Evolutionary conservation across 768 basidiomycete species (phyloP).

Genomic region (Ramaria rubella): DNA sequence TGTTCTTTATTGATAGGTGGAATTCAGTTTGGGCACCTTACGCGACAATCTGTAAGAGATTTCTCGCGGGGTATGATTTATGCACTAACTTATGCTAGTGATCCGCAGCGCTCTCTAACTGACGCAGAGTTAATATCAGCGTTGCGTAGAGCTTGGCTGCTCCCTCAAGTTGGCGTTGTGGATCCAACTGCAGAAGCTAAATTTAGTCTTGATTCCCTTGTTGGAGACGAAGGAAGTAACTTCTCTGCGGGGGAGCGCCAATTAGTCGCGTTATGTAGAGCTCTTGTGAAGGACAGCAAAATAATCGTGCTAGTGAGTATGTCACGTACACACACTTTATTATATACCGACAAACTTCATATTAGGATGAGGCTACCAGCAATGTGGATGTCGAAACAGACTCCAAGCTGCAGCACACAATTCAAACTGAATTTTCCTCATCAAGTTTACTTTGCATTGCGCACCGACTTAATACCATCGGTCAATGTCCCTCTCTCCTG

Average conservation of each 20-base stretch:
- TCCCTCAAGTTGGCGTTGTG: conserved; percentile 41
- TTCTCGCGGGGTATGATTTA: conserved; percentile 1
- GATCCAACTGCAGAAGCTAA: conserved; percentile 52
- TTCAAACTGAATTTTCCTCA: conserved; percentile 50
- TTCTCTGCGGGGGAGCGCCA: conserved; percentile 67
- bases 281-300: conserved; percentile 52
- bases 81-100: conserved; percentile 27
- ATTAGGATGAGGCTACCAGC: conserved; percentile 57
- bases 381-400: conserved; percentile 60
- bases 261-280: conserved; percentile 53
- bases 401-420: conserved; percentile 53
- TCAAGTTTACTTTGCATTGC: conserved; percentile 53
- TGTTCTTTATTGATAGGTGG: background rate
- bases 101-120: conserved; percentile 45
- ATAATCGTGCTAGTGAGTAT: conserved; percentile 47
- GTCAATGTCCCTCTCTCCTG: conserved; percentile 17
- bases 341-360: background rate
- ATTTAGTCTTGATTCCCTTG: conserved; percentile 54
- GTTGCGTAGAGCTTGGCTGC: conserved; percentile 53
- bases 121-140: conserved; percentile 59
- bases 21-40: conserved; percentile 32
- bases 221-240: conserved; percentile 61
- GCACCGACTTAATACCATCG: conserved; percentile 53
- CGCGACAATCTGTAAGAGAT: conserved; percentile 38
- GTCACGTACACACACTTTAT: background rate